Conservation (phyloP, 805 yeast genomes). For the Hanseniaspora hatyaiensis region DNA sequence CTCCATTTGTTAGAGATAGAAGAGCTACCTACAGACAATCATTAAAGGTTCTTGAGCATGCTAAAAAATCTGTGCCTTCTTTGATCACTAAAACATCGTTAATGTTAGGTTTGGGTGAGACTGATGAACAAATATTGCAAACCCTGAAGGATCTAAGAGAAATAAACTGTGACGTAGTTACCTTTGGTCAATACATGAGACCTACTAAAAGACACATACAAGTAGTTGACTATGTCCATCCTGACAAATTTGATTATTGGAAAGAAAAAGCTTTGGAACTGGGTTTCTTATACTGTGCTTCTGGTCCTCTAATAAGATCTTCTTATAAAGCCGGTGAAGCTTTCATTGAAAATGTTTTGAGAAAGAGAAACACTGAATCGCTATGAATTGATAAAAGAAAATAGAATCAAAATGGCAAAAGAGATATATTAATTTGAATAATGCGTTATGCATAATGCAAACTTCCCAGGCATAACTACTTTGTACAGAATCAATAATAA, state of each 20-base stretch:
- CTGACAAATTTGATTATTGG: constrained; percentile 93
- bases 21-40: constrained; percentile 92
- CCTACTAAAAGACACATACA: constrained; percentile 98
- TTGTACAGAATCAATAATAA: too few relatives aligned
- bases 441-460: too few relatives aligned
- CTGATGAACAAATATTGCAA: constrained; percentile 74
- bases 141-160: constrained; percentile 67
- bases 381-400: too few relatives aligned
- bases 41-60: constrained; percentile 61
- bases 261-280: constrained; percentile 68
- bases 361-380: constrained; percentile 41
- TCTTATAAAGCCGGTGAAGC: constrained; percentile 98
- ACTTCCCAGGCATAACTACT: too few relatives aligned
- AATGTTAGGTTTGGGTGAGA: constrained; percentile 95
- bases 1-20: constrained; percentile 92
- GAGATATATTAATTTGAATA: too few relatives aligned
- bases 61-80: constrained; percentile 63
- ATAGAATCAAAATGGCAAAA: too few relatives aligned
- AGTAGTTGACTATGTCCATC: constrained; percentile 88
- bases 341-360: constrained; percentile 84
- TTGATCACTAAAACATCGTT: constrained; percentile 84
- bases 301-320: constrained; percentile 93
- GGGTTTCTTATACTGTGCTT: constrained; percentile 93
- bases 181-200: constrained; percentile 98
- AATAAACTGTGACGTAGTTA: constrained; percentile 79